Conservation (phyloP, 2,329 filamentous ascomycete genomes). For the Colletotrichum paranaense region DNA sequence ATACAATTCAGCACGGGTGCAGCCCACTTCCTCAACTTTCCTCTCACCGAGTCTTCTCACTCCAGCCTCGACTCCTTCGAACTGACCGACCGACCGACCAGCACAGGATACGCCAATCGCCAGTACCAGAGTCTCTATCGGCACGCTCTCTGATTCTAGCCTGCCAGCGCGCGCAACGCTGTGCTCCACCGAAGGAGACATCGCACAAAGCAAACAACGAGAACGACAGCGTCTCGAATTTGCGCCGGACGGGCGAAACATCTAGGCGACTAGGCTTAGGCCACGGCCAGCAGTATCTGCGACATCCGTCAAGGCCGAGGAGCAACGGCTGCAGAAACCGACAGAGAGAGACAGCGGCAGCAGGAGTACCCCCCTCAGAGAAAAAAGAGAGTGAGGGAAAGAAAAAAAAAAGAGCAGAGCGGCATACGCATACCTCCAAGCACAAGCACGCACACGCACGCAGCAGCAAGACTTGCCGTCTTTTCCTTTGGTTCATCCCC, state of each 20-base stretch:
- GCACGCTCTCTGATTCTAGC: constrained; percentile 34
- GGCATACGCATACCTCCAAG: constrained; percentile 6
- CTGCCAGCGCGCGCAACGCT: constrained; percentile 29
- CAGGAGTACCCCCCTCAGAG: background rate
- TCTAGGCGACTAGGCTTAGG: constrained; percentile 20
- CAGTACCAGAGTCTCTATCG: constrained; percentile 34
- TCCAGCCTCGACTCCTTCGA: constrained; percentile 46
- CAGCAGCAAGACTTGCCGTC: constrained; percentile 18
- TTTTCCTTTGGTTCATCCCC: constrained; percentile 31
- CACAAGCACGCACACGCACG: constrained; percentile 14
- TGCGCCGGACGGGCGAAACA: constrained; percentile 21
- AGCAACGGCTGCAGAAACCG: constrained; percentile 3
- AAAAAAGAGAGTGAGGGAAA: background rate
- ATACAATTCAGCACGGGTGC: constrained; percentile 53
- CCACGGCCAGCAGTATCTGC: constrained; percentile 27
- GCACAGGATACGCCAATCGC: constrained; percentile 36
- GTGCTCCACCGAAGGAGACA: constrained; percentile 35
- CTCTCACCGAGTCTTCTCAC: constrained; percentile 54
- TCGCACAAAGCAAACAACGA: constrained; percentile 31
- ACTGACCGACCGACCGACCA: constrained; percentile 35
- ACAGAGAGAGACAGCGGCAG: constrained; percentile 28
- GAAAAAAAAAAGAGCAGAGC: constrained; percentile 7
- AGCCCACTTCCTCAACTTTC: constrained; percentile 45
- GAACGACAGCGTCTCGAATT: constrained; percentile 15
- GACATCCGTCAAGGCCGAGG: constrained; percentile 13